Evolutionary conservation across 108 stramenopile genomes (phyloP), one percentile per base, ranked within the genome.

Genomic region (Aurantiochytrium sp.): DNA sequence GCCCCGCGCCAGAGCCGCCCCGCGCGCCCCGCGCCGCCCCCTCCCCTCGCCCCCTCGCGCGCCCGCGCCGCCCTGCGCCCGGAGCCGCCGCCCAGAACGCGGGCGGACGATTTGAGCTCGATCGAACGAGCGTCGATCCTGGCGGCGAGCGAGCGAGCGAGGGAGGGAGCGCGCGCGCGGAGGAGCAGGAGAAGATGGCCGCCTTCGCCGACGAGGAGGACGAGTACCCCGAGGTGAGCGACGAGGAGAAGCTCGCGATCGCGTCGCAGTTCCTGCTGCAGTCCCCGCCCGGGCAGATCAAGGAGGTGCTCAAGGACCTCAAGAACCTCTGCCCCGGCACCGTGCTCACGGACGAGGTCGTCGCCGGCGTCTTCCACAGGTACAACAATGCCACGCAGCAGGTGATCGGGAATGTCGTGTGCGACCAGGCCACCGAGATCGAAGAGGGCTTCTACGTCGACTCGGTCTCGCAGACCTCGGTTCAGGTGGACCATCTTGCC

Each of bases 181-280:
- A 32, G 31, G 31, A 32, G 68, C n/a, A 24, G n/a, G 31, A 31
- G 68, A 41, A 37, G 32, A 81, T 81, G 73, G 73, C 73, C 0
- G 36, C 73, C 42, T 81, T 81, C 24, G 73, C 73, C 8, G 73
- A 81, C n/a, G 42, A 81, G 2, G 73, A 48, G 15, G 45, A 48
- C 10, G 73, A 81, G 4, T 65, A 65, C 34, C 32, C 59, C 59
- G 45, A 3, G 27, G 73, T 89, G 45, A 55, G 86, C 22, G 54
- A 87, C 36, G 89, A 89, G 55, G 89, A 89, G 86, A 89, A 89
- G 65, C 55, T 89, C 24, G 85, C 85, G 45, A 89, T 89, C 42
- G 89, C 89, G n/a, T 48, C 85, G 55, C 89, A 89, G 22, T 87
- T 86, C 3, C 86, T 89, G 22, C 85, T 89, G 15, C 31, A 27